Conservation (phyloP, 352 stramenopile species). For the Phytophthora palmivora region DNA sequence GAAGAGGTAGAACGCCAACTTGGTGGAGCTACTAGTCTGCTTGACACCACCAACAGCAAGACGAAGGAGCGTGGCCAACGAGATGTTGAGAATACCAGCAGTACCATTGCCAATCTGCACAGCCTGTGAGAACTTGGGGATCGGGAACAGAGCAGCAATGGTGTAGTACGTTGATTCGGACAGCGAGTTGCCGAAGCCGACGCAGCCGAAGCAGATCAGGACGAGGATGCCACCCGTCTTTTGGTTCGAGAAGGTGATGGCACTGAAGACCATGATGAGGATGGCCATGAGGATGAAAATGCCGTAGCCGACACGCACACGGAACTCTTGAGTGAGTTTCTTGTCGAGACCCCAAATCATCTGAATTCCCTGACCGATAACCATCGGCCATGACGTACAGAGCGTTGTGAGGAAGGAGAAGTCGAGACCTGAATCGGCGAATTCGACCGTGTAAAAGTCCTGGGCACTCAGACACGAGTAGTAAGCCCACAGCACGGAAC, state of each 20-base stretch:
- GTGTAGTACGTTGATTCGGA: constrained; percentile 66
- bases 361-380: constrained; percentile 56
- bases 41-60: constrained; percentile 52
- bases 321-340: constrained; percentile 37
- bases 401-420: constrained; percentile 77
- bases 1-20: constrained; percentile 66
- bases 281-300: constrained; percentile 58
- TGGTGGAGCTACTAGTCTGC: constrained; percentile 41
- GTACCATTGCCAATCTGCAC: constrained; percentile 68
- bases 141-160: constrained; percentile 61
- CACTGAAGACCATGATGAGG: constrained; percentile 68
- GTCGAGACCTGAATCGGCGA: constrained; percentile 50
- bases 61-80: constrained; percentile 53
- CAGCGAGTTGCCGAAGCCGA: constrained; percentile 61
- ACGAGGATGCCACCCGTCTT: constrained; percentile 56
- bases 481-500: constrained; percentile 73
- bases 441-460: constrained; percentile 62
- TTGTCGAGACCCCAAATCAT: constrained; percentile 67
- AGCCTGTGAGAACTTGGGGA: constrained; percentile 70
- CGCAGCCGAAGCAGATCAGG: constrained; percentile 53
- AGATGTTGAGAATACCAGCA: constrained; percentile 63
- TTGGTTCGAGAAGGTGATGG: constrained; percentile 48
- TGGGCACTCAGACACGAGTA: constrained; percentile 78
- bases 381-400: constrained; percentile 61
- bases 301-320: constrained; percentile 52